Percentiles rank a stretch among this genome's conserved stretches.
These are phyloP conservation scores for Rhizoclosmatium globosum DNA, from an alignment of 192 early-diverging fungal genomes.

Conservation along the genomic window DNA sequence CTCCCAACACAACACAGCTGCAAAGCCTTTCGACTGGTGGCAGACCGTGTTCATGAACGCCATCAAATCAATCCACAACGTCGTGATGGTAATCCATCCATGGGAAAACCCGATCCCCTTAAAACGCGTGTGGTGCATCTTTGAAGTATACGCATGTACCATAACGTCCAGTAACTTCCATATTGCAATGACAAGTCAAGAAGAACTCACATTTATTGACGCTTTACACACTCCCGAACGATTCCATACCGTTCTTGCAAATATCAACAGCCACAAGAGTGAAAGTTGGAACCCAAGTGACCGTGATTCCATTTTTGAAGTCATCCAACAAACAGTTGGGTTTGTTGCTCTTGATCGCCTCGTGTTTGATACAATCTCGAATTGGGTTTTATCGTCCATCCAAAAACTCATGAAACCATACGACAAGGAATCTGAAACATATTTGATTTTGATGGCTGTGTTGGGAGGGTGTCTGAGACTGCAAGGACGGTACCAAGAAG, in stretches of 20 bases:
- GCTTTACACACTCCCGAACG: too few relatives aligned
- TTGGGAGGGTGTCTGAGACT: neutral
- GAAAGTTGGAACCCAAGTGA: neutral
- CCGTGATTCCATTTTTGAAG: neutral
- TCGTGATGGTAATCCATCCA: constrained; percentile 45
- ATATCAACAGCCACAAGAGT: neutral
- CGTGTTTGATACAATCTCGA: neutral
- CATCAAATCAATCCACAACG: constrained; percentile 36
- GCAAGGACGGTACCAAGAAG: neutral
- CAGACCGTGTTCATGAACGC: constrained; percentile 34
- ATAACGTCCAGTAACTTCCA: neutral
- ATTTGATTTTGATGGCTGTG: neutral
- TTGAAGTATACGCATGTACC: constrained; percentile 35
- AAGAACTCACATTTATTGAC: neutral
- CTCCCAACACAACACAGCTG: constrained; percentile 29
- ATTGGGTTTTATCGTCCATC: neutral
- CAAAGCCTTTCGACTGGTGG: constrained; percentile 35
- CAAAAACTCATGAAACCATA: too few relatives aligned
- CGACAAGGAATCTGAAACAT: neutral
- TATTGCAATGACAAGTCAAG: neutral
- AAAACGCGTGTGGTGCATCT: constrained; percentile 45
- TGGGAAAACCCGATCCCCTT: constrained; percentile 42
- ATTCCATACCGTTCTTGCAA: neutral
- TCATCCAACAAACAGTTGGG: neutral
- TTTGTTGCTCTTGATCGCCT: neutral